A percentile compares a stretch with the other conserved stretches of the same genome.
Evolutionary conservation across 192 early-diverging fungal species (phyloP).

Genomic region (Geranomyces michiganensis): DNA sequence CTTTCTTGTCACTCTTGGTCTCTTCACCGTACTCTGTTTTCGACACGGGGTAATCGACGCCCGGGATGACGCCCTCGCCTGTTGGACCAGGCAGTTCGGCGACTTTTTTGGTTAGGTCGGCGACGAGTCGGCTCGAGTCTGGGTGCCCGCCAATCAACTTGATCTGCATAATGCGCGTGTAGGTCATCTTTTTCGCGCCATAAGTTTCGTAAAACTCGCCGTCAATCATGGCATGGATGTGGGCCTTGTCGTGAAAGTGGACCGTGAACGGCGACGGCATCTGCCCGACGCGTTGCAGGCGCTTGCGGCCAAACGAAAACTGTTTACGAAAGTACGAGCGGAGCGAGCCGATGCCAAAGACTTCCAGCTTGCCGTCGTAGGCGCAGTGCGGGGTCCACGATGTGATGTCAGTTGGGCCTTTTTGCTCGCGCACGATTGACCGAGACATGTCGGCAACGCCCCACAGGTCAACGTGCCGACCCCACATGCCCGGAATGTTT

Average conservation of each 20-base stretch:
- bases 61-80: constrained; percentile 23
- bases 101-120: constrained; percentile 37
- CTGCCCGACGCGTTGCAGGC: constrained; percentile 70
- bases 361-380: constrained; percentile 69
- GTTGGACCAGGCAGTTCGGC: constrained; percentile 26
- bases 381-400: constrained; percentile 70
- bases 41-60: constrained; percentile 27
- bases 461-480: constrained; percentile 73
- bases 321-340: constrained; percentile 67
- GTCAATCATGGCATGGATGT: constrained; percentile 74
- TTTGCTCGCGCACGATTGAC: constrained; percentile 46
- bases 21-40: constrained; percentile 31
- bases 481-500: constrained; percentile 64
- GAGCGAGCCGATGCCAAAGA: constrained; percentile 65
- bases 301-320: constrained; percentile 56
- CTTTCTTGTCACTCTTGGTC: constrained; percentile 11
- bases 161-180: constrained; percentile 67
- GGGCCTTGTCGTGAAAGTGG: constrained; percentile 54
- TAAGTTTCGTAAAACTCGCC: constrained; percentile 77
- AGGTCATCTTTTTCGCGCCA: constrained; percentile 59
- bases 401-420: constrained; percentile 53
- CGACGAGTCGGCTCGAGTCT: constrained; percentile 57
- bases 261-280: constrained; percentile 58
- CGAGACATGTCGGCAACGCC: constrained; percentile 50
- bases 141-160: constrained; percentile 62